A percentile compares a stretch with the other conserved stretches of the same genome.
Evolutionary conservation across 225 moss, liverwort and hornwort species (phyloP).

Genomic region (Rhytidiadelphus loreus): DNA sequence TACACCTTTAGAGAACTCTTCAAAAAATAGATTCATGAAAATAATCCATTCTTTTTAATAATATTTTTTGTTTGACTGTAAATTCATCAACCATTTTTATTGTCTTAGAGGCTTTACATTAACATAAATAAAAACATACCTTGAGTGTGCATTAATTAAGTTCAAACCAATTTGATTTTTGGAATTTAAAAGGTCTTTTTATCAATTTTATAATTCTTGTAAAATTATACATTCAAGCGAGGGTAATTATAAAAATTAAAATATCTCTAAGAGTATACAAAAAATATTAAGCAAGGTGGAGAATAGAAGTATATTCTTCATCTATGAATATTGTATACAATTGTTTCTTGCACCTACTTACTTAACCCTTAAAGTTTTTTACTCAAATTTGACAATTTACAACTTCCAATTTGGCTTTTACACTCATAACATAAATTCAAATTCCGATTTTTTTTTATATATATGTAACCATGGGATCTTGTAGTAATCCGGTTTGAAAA

Average conservation of each 20-base stretch:
- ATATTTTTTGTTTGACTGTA: neutral
- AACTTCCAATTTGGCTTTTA: too few species aligned
- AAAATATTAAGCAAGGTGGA: neutral
- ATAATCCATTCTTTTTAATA: too few species aligned
- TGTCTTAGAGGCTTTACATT: too few species aligned
- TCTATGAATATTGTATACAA: neutral
- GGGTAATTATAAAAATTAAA: neutral
- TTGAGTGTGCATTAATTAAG: too few species aligned
- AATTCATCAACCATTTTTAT: neutral
- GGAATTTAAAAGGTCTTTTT: too few species aligned
- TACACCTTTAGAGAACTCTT: fast-evolving
- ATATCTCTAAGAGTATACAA: neutral
- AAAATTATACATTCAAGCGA: neutral
- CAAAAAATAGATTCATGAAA: neutral
- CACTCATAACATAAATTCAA: too few species aligned
- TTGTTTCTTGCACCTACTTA: neutral
- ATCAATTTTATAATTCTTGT: neutral
- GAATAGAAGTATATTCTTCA: neutral
- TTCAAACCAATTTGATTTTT: neutral
- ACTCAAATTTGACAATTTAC: too few species aligned
- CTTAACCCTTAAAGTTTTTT: too few species aligned
- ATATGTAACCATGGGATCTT: too few species aligned
- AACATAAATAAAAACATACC: too few species aligned
- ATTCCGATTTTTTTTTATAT: too few species aligned
- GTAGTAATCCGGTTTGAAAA: too few species aligned